Evolutionary conservation across 495 filamentous ascomycete genomes (phyloP), one percentile per base, ranked within the genome.

Genomic region (Extremus antarcticus): DNA sequence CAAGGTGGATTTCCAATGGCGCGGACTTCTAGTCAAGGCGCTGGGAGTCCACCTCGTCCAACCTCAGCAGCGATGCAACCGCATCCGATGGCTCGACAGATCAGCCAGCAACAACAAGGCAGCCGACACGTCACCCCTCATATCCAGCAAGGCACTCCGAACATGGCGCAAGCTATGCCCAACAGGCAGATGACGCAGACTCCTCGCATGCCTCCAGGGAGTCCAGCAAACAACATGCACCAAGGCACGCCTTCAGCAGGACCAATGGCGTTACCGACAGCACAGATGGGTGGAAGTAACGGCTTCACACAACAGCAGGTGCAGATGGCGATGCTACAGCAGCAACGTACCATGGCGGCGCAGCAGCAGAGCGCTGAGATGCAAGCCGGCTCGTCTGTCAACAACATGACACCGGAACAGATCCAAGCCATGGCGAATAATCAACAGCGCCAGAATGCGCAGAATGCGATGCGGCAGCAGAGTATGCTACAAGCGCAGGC

Each of bases 151-250:
- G 84, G 84, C 13, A 96, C 90, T 4, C 90, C 90, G 3, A 82
- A 87, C 56, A 84, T 94, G 75, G 76, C 79, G 10, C 85, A 83
- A 54, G 78, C 82, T 19, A 94, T 89, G 0, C 90, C 90, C 15
- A 85, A 83, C 54, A 83, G 81, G 75, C 50, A 94, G 82, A 69
- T 68, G 61, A 69, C 66, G 0, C 68, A 67, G 17, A 67, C 68
- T 23, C 70, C 70, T 17, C 64, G 65, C 7, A 60, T 67, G 45
- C 58, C 45, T 23, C 68, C 69, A 25, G 55, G 64, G 19, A 67
- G 66, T 25, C 69, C 69, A 0, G 52, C 54, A 1, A 80, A 84
- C 0, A 79, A 84, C 17, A 82, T 82, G 65, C 81, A 83, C 55
- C 79, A 81, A 32, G 78, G 79, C 23, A 85, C 85, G 21, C 81